These are phyloP conservation scores for Priceomyces medius DNA, from an alignment of 805 yeast genomes.

Conservation along the genomic window DNA sequence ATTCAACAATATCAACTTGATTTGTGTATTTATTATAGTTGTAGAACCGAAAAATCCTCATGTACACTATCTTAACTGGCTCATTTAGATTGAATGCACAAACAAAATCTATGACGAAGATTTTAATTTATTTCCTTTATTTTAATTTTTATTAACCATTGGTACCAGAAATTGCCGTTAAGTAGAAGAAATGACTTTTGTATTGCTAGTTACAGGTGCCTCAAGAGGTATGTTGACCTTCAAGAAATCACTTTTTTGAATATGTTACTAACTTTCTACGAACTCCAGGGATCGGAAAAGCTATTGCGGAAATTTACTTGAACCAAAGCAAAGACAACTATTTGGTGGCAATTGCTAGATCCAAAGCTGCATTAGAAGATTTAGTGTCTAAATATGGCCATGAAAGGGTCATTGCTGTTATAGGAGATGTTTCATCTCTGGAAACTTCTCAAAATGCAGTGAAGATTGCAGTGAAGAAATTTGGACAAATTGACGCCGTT, in stretches of 20 bases:
- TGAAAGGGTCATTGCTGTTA: slow-evolving; percentile 48
- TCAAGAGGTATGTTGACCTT: slow-evolving; percentile 48
- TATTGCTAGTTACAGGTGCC: slow-evolving; percentile 57
- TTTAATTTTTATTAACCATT: too few species aligned
- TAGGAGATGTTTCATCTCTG: slow-evolving; percentile 60
- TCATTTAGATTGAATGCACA: too few species aligned
- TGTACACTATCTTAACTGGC: too few species aligned
- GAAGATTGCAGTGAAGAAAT: slow-evolving; percentile 42
- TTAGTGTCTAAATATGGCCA: slow-evolving; percentile 46
- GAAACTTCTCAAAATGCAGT: slow-evolving; percentile 39
- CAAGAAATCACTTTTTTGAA: background rate
- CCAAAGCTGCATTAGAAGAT: slow-evolving; percentile 45
- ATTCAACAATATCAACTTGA: too few species aligned
- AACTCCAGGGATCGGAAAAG: slow-evolving; percentile 73
- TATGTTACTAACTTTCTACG: slow-evolving; percentile 1
- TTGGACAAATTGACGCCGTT: slow-evolving; percentile 61
- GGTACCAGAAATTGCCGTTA: too few species aligned
- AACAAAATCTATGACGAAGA: too few species aligned
- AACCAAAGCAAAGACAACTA: slow-evolving; percentile 29
- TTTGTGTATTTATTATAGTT: too few species aligned
- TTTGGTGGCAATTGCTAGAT: slow-evolving; percentile 74
- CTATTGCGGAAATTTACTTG: slow-evolving; percentile 58
- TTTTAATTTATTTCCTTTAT: too few species aligned
- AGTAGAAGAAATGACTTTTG: slow-evolving; percentile 20
- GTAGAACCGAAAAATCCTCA: too few species aligned